Evolutionary conservation across 192 early-diverging fungal genomes (phyloP).

Genomic region (Diversispora epigaea): DNA sequence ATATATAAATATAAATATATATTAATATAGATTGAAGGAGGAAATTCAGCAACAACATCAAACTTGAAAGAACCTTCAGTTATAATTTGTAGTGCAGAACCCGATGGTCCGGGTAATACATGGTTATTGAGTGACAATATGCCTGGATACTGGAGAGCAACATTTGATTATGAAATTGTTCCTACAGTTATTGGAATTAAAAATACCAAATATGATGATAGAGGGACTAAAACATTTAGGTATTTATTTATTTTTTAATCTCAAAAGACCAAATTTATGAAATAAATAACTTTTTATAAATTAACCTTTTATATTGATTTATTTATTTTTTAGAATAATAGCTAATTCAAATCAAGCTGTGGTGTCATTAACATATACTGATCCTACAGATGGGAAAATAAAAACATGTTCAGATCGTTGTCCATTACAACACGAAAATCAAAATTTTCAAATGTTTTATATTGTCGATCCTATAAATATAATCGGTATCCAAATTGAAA

Average conservation of each 20-base stretch:
- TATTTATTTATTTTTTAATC: constrained; percentile 17
- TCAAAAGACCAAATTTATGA: neutral
- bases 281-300: neutral
- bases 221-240: constrained; percentile 66
- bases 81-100: constrained; percentile 8
- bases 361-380: constrained; percentile 63
- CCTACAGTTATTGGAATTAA: constrained; percentile 67
- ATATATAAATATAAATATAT: too few relatives aligned
- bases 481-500: constrained; percentile 56
- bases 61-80: neutral
- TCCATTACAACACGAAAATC: neutral
- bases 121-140: constrained; percentile 70
- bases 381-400: constrained; percentile 28
- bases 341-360: constrained; percentile 54
- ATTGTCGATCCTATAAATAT: constrained; percentile 43
- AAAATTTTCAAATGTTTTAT: constrained; percentile 48
- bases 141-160: constrained; percentile 66
- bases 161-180: constrained; percentile 54
- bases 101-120: constrained; percentile 20
- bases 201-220: constrained; percentile 56
- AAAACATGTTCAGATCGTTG: constrained; percentile 2
- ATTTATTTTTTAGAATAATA: constrained; percentile 47
- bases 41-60: neutral
- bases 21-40: constrained; percentile 11
- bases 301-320: neutral